A percentile compares a stretch with the other conserved stretches of the same genome.
Conservation (phyloP, 495 filamentous ascomycete genomes). For the Aspergillus sparsus region DNA sequence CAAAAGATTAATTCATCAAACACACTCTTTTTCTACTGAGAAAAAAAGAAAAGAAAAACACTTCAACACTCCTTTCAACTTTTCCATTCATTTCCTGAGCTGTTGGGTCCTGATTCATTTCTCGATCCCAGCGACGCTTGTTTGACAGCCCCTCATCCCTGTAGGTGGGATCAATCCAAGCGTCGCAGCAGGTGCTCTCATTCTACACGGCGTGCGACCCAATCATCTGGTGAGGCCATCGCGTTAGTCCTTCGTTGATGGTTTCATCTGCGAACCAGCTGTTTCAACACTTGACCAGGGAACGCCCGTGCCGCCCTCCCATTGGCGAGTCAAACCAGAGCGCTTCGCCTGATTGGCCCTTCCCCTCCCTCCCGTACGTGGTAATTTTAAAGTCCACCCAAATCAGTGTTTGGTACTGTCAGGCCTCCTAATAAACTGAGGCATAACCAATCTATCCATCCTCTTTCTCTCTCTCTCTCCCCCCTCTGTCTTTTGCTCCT, state of each 20-base stretch:
- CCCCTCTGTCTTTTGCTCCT: conserved; percentile 9
- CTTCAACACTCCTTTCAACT: neutral
- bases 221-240: conserved; percentile 14
- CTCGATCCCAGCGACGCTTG: too few relatives aligned
- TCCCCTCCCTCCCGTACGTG: conserved; percentile 14
- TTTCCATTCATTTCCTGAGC: neutral
- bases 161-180: too few relatives aligned
- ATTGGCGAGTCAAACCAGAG: conserved; percentile 29
- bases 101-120: too few relatives aligned
- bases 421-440: neutral
- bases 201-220: neutral
- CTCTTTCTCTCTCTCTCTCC: conserved; percentile 7
- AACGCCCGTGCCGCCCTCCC: conserved; percentile 13
- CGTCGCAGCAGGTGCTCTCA: too few relatives aligned
- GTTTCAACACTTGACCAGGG: conserved; percentile 34
- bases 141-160: too few relatives aligned
- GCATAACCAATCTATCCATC: neutral
- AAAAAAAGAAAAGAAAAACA: too few relatives aligned
- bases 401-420: too few relatives aligned
- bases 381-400: conserved; percentile 3
- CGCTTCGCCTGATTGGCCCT: conserved; percentile 14
- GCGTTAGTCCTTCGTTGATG: conserved; percentile 20
- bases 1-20: neutral
- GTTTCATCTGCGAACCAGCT: conserved; percentile 37
- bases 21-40: neutral